phyloP scores from a whole-genome alignment of 352 stramenopile species.

The Chrysophaeum taylorii region DNA sequence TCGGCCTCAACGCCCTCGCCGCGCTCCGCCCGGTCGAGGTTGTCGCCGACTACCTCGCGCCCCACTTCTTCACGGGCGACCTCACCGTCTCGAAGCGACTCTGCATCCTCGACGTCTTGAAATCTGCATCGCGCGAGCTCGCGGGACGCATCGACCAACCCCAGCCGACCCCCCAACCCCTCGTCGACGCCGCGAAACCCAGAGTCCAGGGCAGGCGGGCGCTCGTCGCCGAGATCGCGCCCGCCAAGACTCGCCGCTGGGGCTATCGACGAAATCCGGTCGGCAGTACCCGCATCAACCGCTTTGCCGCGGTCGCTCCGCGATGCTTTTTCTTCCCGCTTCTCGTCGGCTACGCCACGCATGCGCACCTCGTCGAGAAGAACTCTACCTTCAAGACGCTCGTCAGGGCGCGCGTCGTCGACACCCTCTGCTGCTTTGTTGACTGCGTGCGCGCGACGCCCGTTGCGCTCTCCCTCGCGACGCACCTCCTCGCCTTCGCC shows the following conservation, averaged over 20 bases:
- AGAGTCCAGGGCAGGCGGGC: background rate
- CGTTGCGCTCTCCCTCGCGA: background rate
- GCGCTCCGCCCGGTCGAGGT: constrained; percentile 15
- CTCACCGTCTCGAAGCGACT: background rate
- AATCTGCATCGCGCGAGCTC: constrained; percentile 22
- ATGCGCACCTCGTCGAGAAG: background rate
- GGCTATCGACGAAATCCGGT: background rate
- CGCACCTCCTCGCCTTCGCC: background rate
- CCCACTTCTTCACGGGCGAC: constrained; percentile 14
- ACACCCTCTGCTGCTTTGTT: background rate
- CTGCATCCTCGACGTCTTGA: constrained; percentile 23
- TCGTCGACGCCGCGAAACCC: background rate
- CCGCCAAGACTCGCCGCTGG: background rate
- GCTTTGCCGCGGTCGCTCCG: background rate
- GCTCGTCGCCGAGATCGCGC: background rate
- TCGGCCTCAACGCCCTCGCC: constrained; percentile 14
- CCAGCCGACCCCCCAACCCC: background rate
- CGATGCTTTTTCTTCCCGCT: background rate
- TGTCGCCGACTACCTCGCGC: constrained; percentile 20
- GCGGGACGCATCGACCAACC: constrained; percentile 13
- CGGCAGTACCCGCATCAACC: background rate
- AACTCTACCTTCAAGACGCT: background rate
- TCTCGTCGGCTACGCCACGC: background rate
- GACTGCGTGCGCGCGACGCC: background rate
- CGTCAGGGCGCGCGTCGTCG: background rate